These are phyloP conservation scores for Nyctanthes arbortristis DNA, from an alignment of 257 asterid genomes.

Conservation along the genomic window DNA sequence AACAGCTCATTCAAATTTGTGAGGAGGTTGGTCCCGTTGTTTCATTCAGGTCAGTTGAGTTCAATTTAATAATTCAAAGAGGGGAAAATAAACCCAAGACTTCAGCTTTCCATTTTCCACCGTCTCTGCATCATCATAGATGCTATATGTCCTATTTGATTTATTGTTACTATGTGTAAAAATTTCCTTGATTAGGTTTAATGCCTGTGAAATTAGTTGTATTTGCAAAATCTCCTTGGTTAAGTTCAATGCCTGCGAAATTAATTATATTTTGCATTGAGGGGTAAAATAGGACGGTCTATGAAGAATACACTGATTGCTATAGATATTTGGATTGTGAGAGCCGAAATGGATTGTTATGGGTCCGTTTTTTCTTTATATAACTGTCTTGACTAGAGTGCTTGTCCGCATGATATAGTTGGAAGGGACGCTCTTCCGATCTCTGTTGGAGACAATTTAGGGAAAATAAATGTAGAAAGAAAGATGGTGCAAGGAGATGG, in stretches of 20 bases:
- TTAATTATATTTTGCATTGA: neutral
- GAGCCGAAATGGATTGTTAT: neutral
- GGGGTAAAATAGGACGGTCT: neutral
- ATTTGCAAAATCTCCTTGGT: neutral
- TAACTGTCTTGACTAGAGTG: neutral
- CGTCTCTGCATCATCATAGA: neutral
- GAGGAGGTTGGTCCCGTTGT: conserved; percentile 99
- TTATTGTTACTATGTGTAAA: neutral
- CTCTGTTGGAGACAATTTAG: neutral
- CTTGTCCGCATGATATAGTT: neutral
- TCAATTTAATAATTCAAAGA: too few species aligned
- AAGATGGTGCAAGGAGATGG: neutral
- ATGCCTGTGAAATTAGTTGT: neutral
- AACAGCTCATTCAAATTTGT: conserved; percentile 86
- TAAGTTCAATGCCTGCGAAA: neutral
- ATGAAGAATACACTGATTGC: neutral
- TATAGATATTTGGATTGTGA: neutral
- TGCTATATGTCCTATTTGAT: neutral
- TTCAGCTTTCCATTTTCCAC: neutral
- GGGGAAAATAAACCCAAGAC: neutral
- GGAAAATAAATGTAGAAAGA: neutral
- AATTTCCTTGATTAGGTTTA: neutral
- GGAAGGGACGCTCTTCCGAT: neutral
- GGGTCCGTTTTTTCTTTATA: neutral
- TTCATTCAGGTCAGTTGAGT: conserved; percentile 73